Percentiles rank a stretch among this genome's conserved stretches.
phyloP scores from a whole-genome alignment of 2,329 filamentous ascomycete genomes.

The Alternaria ventricosa region DNA sequence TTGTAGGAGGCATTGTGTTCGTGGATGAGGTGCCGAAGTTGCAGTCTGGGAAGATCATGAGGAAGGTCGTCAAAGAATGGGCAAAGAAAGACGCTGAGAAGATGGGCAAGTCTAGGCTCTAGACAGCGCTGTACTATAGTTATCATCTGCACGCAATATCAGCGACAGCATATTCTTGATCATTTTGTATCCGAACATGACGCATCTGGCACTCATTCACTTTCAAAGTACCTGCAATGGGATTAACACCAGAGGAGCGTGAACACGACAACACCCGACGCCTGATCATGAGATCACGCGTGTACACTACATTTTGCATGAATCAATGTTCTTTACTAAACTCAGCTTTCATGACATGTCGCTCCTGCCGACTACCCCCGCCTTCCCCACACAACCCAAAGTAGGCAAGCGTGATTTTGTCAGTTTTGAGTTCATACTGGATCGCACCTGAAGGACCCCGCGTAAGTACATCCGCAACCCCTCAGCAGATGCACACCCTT shows the following conservation, averaged over 20 bases:
- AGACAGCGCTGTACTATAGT: not conserved
- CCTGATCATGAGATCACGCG: not conserved
- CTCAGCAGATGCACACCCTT: slow-evolving; percentile 17
- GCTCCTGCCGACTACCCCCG: not conserved
- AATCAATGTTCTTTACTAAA: not conserved
- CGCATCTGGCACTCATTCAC: not conserved
- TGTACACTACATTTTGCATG: not conserved
- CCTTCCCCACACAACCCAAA: not conserved
- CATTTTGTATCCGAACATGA: not conserved
- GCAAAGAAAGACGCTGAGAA: slow-evolving; percentile 59
- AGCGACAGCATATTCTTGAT: not conserved
- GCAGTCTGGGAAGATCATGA: slow-evolving; percentile 64
- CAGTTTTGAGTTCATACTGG: not conserved
- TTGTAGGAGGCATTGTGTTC: slow-evolving; percentile 61
- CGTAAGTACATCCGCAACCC: slow-evolving; percentile 30
- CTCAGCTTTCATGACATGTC: not conserved
- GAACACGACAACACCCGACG: not conserved
- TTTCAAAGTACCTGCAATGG: not conserved
- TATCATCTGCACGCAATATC: not conserved
- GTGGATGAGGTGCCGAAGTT: slow-evolving; percentile 65
- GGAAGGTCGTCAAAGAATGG: slow-evolving; percentile 64
- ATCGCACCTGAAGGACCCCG: slow-evolving; percentile 15
- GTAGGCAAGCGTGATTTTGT: not conserved
- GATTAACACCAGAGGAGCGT: not conserved
- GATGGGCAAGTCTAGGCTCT: slow-evolving; percentile 38